Base-by-base conservation (phyloP, 2,329 filamentous ascomycete genomes). In the Chaetomium globosum region DNA sequence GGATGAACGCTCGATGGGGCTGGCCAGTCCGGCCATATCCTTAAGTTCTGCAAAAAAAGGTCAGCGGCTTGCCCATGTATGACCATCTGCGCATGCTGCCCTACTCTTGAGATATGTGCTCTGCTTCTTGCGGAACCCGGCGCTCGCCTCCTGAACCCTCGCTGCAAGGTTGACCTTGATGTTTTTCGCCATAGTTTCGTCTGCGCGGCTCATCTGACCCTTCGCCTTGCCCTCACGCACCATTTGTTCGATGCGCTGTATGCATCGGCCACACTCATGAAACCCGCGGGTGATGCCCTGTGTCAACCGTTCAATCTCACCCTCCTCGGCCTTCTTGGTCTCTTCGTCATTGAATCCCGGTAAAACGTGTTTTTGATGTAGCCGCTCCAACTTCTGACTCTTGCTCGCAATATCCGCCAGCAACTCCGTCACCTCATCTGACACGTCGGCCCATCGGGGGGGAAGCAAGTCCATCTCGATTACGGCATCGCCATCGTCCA, bases 391-490 rank as follows among this genome's bases (percentile, higher is more conserved):
- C 72, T 88, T 88, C 72, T 91, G 88, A 70, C 92, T 91, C 79
- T 96, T 92, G 67, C 87, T 88, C 60, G 92, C 89, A 70, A 98
- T 92, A 65, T 91, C 87, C 67, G 86, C 84, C 10, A 99, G 85
- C 51, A 91, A 80, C 65, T 97, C 92, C 33, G 90, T 89, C 67
- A 99, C 92, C 75, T 98, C 93, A 75, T 98, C 95, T 73, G 93
- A 93, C 65, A 97, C 84, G 75, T 99, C 95, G 65, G 94, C 90
- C 95, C 95, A 99, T 67, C 95, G 89, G 61, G 95, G 95, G 28
- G 95, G 95, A 21, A 99, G 83, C 48, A 97, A 81, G 78, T 98
- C 94, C 95, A 99, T 98, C 81, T 99, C 95, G 73, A 99, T 98
- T 64, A 99, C 88, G 23, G 92, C 91, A 78, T 98, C 94, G 75